Evolutionary conservation across 331 rosid species (phyloP), one percentile per base, ranked within the genome.

Genomic region (Malus hybrid): DNA sequence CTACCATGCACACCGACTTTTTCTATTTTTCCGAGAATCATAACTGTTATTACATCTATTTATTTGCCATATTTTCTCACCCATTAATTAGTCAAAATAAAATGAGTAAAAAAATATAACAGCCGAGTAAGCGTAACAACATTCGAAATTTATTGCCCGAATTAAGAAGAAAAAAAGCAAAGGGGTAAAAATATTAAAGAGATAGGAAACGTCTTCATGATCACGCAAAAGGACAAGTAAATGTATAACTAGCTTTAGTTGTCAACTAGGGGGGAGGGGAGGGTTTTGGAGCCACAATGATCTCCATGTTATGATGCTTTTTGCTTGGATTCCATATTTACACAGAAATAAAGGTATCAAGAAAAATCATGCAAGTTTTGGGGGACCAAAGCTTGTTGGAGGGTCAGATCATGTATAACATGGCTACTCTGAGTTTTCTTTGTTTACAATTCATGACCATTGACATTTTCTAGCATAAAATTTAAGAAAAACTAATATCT

Each of bases 311-410:
- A 67, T 85, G 83, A 69, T 74, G 75, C 19, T 82, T 76, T 84
- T 56, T 81, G 80, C 86, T 66, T 85, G 80, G 86, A 82, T 78
- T 85, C 90, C 86, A 67, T 76, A 12, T 8, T 71, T 62, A 83
- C 92, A 85, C 96, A 76, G 96, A 90, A 90, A 85, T 84, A 82
- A 83, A 88, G 81, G 86, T 69, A 56, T 65, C 73, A 59, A 74
- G 67, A 65, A 55, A 68, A 57, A 69, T 68, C 64, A 82, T 67
- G 78, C 78, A 66, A 32, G 24, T 46, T 14, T 2, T 54, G 36
- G 46, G 72, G 70, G 44, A 11, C 8, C 13, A 11, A 32, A 56
- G 22, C 46, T 39, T 10, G 33, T n/a, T 33, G 70, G 20, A 33
- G 20, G 34, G 54, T 44, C 14, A 20, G 14, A 60, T 68, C 24